Base-by-base conservation (phyloP, 2,329 filamentous ascomycete species). In the Ascochyta viciae-villosae region DNA sequence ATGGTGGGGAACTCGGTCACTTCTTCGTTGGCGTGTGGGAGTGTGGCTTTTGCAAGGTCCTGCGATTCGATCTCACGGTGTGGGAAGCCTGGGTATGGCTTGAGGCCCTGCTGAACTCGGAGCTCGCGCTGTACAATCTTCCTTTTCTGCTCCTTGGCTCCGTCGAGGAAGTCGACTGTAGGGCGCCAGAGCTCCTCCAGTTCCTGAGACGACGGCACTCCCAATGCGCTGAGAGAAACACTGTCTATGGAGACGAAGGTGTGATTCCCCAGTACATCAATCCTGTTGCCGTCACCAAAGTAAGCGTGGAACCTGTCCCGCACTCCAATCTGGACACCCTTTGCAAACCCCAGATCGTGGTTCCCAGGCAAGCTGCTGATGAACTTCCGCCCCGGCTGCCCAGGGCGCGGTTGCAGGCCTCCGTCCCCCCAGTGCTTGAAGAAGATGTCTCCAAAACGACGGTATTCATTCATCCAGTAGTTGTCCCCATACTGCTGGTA, bases 261-360 rank as follows among this genome's bases (percentile, higher is more conserved):
- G 74, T 99, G 95, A 71, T 99, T 99, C 12, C 91, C 95, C 49
- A 98, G 83, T 5, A 98, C 84, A 73, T 98, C 92, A 19, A 99
- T 87, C 8, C 91, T 84, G 74, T 97, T 98, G n/a, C 88, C 86
- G 51, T 95, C 89, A 4, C 95, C 95, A 77, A 99, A 98, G 72
- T 89, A 96, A 3, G 89, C 86, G 68, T 89, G 86, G 74, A 98
- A 99, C 15, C 95, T 83, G 66, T 95, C 83, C 47, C 93, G 85
- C 31, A 96, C 91, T 0, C 89, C 82, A 8, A 89, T 73, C 72
- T 96, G 91, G 43, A 99, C 88, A 40, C 93, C 90, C 22, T 87
- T 87, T 3, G 91, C 94, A 70, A 98, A 96, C 0, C 95, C 95
- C 37, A 98, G 76, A 73, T 99, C 95, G 73, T 99, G 95, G 69